These are phyloP conservation scores for Kwoniella sp. DNA, from an alignment of 768 basidiomycete genomes.

Conservation along the genomic window DNA sequence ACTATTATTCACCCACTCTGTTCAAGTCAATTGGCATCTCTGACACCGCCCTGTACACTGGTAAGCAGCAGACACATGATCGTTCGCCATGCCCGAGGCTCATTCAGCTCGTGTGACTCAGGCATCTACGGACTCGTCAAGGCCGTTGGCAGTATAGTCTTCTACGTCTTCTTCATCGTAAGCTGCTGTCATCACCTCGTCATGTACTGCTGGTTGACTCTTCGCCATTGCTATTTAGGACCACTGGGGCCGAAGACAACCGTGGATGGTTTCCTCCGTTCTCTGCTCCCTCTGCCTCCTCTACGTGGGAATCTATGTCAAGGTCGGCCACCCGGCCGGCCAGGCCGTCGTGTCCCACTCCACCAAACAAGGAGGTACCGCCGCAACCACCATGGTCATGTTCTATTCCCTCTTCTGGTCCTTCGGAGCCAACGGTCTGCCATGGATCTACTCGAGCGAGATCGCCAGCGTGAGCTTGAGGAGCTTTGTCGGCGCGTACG, in stretches of 20 bases:
- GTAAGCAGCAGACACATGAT: too few species aligned
- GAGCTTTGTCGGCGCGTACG: slow-evolving; percentile 33
- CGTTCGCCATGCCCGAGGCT: too few species aligned
- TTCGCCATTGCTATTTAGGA: slow-evolving; percentile 23
- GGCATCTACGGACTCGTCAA: slow-evolving; percentile 57
- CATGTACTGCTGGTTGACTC: too few species aligned
- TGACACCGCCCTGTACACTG: slow-evolving; percentile 53
- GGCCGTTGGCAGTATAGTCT: slow-evolving; percentile 26
- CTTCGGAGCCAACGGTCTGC: slow-evolving; percentile 53
- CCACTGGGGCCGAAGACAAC: slow-evolving; percentile 51
- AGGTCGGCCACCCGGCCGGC: slow-evolving; percentile 49
- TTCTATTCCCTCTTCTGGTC: slow-evolving; percentile 17
- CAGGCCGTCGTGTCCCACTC: background rate
- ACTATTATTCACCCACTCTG: slow-evolving; percentile 55
- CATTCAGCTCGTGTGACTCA: too few species aligned
- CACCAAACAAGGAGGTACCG: slow-evolving; percentile 30
- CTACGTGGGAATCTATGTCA: slow-evolving; percentile 55
- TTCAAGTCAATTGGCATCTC: slow-evolving; percentile 55
- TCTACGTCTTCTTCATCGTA: slow-evolving; percentile 51
- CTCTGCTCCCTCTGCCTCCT: slow-evolving; percentile 54
- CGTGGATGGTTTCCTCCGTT: slow-evolving; percentile 53
- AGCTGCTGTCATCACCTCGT: too few species aligned
- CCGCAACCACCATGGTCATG: slow-evolving; percentile 39
- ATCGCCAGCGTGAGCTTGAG: slow-evolving; percentile 29
- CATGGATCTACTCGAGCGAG: slow-evolving; percentile 54